Base-by-base conservation (phyloP, 1,284 basidiomycete genomes). In the Austropuccinia psidii region DNA sequence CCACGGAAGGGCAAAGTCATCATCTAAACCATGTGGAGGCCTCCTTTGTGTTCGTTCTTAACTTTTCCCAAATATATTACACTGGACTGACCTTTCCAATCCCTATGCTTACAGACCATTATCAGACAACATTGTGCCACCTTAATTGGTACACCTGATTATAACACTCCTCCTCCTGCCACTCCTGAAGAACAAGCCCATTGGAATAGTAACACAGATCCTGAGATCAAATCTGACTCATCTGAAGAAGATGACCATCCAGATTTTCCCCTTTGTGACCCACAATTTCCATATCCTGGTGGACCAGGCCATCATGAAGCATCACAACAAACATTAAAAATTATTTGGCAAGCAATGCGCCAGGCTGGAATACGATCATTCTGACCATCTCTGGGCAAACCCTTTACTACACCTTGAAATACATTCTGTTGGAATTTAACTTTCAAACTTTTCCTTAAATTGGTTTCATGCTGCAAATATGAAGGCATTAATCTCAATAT, bases 111-210 rank as follows among this genome's bases (percentile, higher is more conserved):
- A 31, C 47, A 66, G 62, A 33, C 62, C 41, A 21, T 45, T 50
- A 49, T 66, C 8, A 21, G 62, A 19, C 4, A 7, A n/a, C 62
- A 66, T n/a, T 5, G 49, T 33, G 52, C 6, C n/a, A 52, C 62
- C 13, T 24, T 66, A 31, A 37, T 66, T 39, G 62, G 62, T 17
- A 66, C 37, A 27, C 21, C 7, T 24, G 52, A 50, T 45, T 45
- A 50, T 5, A 19, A 37, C 24, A 66, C 52, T 27, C 62, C 62
- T 21, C 62, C 62, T 31, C 62, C 62, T 31, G 62, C 43, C 2
- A 66, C 62, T 15, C 24, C 35, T 13, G 31, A 1, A 17, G 62
- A 66, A 49, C 49, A 66, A 27, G 62, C 62, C 33, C 4, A 35
- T 19, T 66, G 62, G 62, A 49, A 29, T n/a, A 29, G 33, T 9